phyloP scores from a whole-genome alignment of 2,329 filamentous ascomycete genomes.

The Sporothrix brunneoviolacea region DNA sequence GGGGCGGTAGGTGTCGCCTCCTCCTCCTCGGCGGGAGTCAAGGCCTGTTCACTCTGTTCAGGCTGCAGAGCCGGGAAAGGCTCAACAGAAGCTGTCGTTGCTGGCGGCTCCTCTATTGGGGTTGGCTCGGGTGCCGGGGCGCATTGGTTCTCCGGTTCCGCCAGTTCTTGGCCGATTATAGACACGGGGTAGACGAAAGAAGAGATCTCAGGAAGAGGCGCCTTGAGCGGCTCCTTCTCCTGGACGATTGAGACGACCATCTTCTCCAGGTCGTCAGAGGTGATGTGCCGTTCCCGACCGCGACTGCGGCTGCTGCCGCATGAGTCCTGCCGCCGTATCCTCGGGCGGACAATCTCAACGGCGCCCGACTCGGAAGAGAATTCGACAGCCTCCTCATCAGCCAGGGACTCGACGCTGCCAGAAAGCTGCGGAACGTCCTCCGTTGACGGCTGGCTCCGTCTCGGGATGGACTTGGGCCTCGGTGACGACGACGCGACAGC shows the following conservation, averaged over 20 bases:
- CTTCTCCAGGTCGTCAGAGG: conserved; percentile 86
- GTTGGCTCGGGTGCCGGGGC: not conserved
- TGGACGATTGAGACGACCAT: conserved; percentile 92
- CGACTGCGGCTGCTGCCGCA: conserved; percentile 63
- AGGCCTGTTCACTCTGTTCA: not conserved
- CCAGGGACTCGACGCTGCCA: conserved; percentile 67
- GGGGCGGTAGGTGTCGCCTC: not conserved
- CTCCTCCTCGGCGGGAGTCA: not conserved
- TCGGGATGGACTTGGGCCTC: conserved; percentile 43
- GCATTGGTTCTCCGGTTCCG: conserved; percentile 20
- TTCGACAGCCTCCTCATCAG: conserved; percentile 60
- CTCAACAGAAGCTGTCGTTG: not conserved
- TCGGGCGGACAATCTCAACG: conserved; percentile 57
- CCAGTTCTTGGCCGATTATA: conserved; percentile 18
- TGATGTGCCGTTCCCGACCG: conserved; percentile 78
- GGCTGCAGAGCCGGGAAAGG: conserved; percentile 1
- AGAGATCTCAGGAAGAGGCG: conserved; percentile 42
- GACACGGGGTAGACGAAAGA: conserved; percentile 14
- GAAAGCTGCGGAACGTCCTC: conserved; percentile 67
- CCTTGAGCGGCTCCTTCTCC: conserved; percentile 63
- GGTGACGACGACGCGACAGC: conserved; percentile 34
- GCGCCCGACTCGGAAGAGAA: conserved; percentile 48
- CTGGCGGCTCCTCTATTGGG: not conserved
- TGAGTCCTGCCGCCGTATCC: conserved; percentile 65
- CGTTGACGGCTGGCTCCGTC: conserved; percentile 21